Base-by-base conservation (phyloP, 2,329 filamentous ascomycete species). In the Beauveria sp. region DNA sequence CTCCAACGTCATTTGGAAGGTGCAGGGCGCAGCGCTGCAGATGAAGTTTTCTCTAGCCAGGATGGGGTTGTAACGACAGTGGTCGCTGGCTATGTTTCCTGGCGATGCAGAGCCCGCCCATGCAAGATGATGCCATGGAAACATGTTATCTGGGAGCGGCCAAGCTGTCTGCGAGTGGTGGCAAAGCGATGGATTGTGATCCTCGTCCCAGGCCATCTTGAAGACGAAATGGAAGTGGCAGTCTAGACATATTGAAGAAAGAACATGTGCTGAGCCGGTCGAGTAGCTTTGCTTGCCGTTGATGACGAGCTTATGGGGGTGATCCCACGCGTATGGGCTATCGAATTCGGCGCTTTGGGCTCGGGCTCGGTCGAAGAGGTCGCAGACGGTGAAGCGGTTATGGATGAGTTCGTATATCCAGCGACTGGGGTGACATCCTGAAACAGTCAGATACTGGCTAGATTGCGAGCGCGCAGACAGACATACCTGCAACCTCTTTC, bases 1-100 rank as follows among this genome's bases (percentile, higher is more conserved):
- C 59, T 83, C 79, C 20, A 85, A 68, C 2, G 68, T 73, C 43
- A 84, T 59, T 24, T 70, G 65, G 46, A 79, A 75, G 1, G 72
- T 72, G 66, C 80, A 82, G 8, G 70, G 66, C 1, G 67, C 67
- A 3, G 75, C 73, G 0, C 75, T 78, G 67, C 80, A 82, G 26
- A 70, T 66, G 56, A 78, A 80, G 16, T 67, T 62, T 30, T 76
- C 73, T 28, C 69, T 67, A 14, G 73, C 70, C 30, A 72, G 60
- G 18, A 76, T 62, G 1, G 76, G 77, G 40, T 77, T 75, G 58
- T 76, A 75, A 61, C 77, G 76, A 16, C 62, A 66, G 4, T 60
- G 61, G 22, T 73, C 68, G 5, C 62, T 56, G 5, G 40, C 22
- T 10, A 71, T 65, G 22, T 68, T 67, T 4, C 54, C n/a, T 2